Conservation (phyloP, 164 flowering plant species). For the Vitis rotundifolia region DNA sequence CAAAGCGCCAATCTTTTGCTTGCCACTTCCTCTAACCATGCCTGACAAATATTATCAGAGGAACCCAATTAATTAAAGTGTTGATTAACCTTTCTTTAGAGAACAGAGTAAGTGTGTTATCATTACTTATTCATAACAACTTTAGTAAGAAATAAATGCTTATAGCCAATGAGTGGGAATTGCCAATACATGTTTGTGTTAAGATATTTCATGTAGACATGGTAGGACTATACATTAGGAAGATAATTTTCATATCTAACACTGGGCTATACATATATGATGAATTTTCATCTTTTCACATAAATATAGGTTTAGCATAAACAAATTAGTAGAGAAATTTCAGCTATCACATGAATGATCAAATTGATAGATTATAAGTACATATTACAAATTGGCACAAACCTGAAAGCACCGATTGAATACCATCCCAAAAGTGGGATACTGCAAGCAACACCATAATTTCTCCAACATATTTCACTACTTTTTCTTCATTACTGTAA, state of each 20-base stretch:
- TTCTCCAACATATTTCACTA: constrained; percentile 25
- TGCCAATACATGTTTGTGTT: too few species aligned
- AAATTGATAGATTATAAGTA: background rate
- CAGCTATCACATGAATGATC: background rate
- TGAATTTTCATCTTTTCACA: too few species aligned
- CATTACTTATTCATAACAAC: too few species aligned
- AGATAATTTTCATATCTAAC: too few species aligned
- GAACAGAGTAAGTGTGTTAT: too few species aligned
- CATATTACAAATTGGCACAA: background rate
- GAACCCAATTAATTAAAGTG: background rate
- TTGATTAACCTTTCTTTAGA: background rate
- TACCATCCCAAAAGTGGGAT: constrained; percentile 28
- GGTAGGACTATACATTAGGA: too few species aligned
- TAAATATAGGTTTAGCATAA: too few species aligned
- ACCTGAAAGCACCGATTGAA: constrained; percentile 37
- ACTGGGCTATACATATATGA: too few species aligned
- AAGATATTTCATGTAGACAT: too few species aligned
- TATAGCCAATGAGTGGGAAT: too few species aligned
- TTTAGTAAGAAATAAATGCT: too few species aligned
- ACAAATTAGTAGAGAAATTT: background rate
- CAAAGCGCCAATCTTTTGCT: constrained; percentile 44
- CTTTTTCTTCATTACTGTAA: constrained; percentile 26
- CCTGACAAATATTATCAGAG: constrained; percentile 16
- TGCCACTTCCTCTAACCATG: constrained; percentile 38
- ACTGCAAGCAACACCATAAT: constrained; percentile 27